phyloP scores from a whole-genome alignment of 768 basidiomycete species.

The Cystoderma amianthinum region DNA sequence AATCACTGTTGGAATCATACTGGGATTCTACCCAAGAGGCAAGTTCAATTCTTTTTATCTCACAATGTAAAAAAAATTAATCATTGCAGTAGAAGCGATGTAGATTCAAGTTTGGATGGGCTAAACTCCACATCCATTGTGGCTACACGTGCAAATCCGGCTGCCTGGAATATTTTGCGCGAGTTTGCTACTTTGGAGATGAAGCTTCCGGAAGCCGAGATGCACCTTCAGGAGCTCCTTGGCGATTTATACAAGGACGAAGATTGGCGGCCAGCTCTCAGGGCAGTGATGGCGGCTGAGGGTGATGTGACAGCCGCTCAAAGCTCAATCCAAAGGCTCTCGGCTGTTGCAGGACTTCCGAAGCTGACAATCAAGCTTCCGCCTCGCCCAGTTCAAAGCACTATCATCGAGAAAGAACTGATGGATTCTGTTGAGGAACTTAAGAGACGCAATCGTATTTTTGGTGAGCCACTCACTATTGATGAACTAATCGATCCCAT shows the following conservation, averaged over 20 bases:
- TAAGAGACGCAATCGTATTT: too few species aligned
- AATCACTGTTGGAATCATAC: constrained; percentile 28
- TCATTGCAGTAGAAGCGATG: too few species aligned
- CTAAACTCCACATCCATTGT: not conserved
- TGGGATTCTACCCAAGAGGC: constrained; percentile 6
- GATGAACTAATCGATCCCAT: too few species aligned
- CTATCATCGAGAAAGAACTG: too few species aligned
- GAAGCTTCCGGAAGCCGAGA: not conserved
- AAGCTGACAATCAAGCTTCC: too few species aligned
- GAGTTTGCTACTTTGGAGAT: constrained; percentile 1
- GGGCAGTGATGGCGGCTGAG: constrained; percentile 10
- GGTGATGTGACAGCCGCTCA: constrained; percentile 4
- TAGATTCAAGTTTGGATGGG: too few species aligned
- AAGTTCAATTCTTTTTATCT: too few species aligned
- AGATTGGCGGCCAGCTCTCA: constrained; percentile 7
- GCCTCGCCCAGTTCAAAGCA: too few species aligned
- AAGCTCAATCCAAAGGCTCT: constrained; percentile 1
- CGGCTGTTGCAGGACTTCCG: too few species aligned
- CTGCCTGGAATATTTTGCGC: not conserved
- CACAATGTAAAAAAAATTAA: too few species aligned
- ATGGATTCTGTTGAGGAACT: too few species aligned
- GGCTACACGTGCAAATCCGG: not conserved
- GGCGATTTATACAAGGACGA: constrained; percentile 3
- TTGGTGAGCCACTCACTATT: too few species aligned
- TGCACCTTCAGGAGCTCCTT: constrained; percentile 1